Base-by-base conservation (phyloP, 257 asterid species). In the Ballota nigra region DNA sequence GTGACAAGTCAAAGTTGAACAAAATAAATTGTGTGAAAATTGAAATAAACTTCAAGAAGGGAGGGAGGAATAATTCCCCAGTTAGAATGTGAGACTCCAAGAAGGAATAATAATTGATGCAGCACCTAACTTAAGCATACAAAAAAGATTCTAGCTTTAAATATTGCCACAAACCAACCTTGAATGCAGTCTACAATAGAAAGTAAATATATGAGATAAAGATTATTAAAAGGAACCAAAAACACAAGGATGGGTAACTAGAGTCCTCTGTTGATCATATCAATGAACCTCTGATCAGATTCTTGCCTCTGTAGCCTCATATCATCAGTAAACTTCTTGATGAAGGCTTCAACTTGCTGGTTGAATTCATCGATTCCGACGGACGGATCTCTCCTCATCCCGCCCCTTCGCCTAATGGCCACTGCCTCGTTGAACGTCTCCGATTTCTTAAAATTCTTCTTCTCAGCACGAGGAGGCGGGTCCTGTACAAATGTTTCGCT, bases 351-450 rank as follows among this genome's bases (percentile, higher is more conserved):
- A 2, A 86, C 83, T 65, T 70, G 74, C 45, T 59, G 69, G 72
- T 86, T 85, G 23, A 88, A 75, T 34, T 86, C 91, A 0, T 85
- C 88, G 0, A 81, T 43, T 63, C 79, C 83, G 75, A 78, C 76
- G 1, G 85, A 77, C 9, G 86, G 81, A n/a, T 80, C 95, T 59
- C 92, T 83, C 59, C 80, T 77, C 6, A 88, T 20, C 8, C 96
- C 97, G 7, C 91, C 97, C 53, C 87, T 72, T 0, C 85, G 75
- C 12, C 74, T 65, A 16, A 71, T 16, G 1, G 91, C 83, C 0
- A 88, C 84, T 4, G 96, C 78, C 28, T 86, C 97, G 31, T 90
- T 78, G 73, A 90, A 90, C 3, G 97, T 90, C 80, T 83, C 80
- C 0, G 90, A 75, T 67, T 90, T 88, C 79, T 77, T 85, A 55